Evolutionary conservation across 371 early-diverging fungal genomes (phyloP), one percentile per base, ranked within the genome.

Genomic region (Haplosporangium sp.): DNA sequence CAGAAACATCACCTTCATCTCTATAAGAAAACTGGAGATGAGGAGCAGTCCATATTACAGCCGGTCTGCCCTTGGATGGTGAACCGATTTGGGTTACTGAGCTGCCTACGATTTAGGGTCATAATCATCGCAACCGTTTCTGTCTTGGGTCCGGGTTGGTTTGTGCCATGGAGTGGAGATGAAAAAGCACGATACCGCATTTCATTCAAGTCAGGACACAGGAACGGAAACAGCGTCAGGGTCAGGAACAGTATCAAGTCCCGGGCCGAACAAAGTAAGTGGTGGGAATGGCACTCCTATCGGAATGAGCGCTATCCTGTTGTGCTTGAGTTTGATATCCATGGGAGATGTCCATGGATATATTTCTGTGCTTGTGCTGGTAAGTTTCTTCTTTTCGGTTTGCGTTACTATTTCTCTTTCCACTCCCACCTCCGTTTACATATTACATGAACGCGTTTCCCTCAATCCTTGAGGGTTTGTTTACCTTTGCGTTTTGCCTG

Each of bases 301-400:
- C 5, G 67, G 67, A 2, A 52, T 73, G 67, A 36, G 58, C 12
- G 62, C 41, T 8, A 46, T 73, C 9, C 29, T 66, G 16, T 23
- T 67, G 40, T 73, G 74, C 18, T 18, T 73, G 41, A 59, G 68
- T 63, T 41, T 65, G 12, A 62, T 69, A 14, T 69, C 75, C 0
- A 54, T 69, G 13, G 75, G 75, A 0, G 75, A 74, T 48, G 76
- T 66, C 40, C 76, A 69, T 18, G 66, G 70, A 8, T 70, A 66
- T 38, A 54, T 75, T 55, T 75, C 75, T 36, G 70, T 69, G 21
- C 43, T 75, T 38, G 70, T 75, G 20, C 46, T 69, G 69, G 63
- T 69, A 63, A 57, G 45, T n/a, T 47, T n/a, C 12, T n/a, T 20
- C 12, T 18, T 9, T 38, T 52, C 18, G 7, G 9, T 41, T 29